Base-by-base conservation (phyloP, 306 rosid genomes). In the Carpinus fangiana region DNA sequence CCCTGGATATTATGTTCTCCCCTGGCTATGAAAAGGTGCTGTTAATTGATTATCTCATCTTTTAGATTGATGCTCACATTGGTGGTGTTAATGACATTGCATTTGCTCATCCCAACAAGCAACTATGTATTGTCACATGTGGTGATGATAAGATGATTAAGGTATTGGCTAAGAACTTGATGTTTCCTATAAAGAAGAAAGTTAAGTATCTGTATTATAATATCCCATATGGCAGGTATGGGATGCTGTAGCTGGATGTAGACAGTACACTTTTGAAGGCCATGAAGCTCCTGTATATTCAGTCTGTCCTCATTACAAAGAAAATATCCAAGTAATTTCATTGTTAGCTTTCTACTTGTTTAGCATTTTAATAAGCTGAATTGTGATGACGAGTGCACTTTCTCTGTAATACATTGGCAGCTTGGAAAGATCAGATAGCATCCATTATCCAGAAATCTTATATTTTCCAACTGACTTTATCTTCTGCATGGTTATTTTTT, bases 61-160 rank as follows among this genome's bases (percentile, higher is more conserved):
- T 73, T 46, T 75, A 84, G 88, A 84, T 81, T 64, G 88, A 84
- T 78, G 88, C 88, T 70, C 88, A 84, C 66, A 72, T 68, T 72
- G 88, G 88, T 21, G 88, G 88, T 47, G 88, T 84, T 70, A 84
- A 84, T 74, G 88, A 84, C 75, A 84, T 84, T 54, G 88, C 88
- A 31, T 84, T 84, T 28, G 85, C 88, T 54, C 85, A 84, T 78
- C 85, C 88, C 31, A 84, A 81, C 57, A 84, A 84, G 81, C 85
- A 84, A 70, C 34, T 74, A 41, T 84, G 88, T 64, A 76, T 84
- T 61, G 85, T 84, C 53, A 81, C 88, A 0, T 84, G 88, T 47
- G 88, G 88, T 74, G 83, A 84, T 75, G 88, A 84, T 71, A 84
- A 78, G 78, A 53, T 78, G 81, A 84, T 84, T 72, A 81, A 84